Percentiles rank a stretch among this genome's conserved stretches.
Evolutionary conservation across 2,329 filamentous ascomycete species (phyloP).

Genomic region (Onygenales sp.): DNA sequence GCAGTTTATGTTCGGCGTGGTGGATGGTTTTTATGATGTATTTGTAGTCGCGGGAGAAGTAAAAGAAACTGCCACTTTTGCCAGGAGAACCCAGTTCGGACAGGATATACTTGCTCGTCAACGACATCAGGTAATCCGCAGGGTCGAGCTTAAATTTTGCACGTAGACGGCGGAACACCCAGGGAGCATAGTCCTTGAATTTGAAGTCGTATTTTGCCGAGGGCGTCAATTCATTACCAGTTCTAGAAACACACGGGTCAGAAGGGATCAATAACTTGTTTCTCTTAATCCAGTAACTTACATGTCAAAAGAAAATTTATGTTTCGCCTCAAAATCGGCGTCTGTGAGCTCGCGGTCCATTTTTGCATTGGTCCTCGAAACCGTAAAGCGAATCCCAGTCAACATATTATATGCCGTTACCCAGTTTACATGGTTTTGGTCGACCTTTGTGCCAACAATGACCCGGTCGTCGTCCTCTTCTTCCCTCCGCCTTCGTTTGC

Average conservation of each 20-base stretch:
- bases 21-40: conserved; percentile 99
- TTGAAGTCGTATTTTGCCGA: conserved; percentile 99
- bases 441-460: conserved; percentile 92
- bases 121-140: conserved; percentile 93
- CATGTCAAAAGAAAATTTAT: conserved; percentile 99
- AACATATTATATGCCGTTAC: conserved; percentile 99
- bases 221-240: conserved; percentile 91
- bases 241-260: conserved; percentile 46
- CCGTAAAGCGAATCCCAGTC: conserved; percentile 93
- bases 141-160: conserved; percentile 84
- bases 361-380: conserved; percentile 94
- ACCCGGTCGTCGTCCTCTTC: conserved; percentile 86
- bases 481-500: conserved; percentile 72
- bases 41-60: conserved; percentile 98
- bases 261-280: neutral
- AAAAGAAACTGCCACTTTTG: conserved; percentile 98
- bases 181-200: conserved; percentile 99
- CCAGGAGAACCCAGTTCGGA: conserved; percentile 94
- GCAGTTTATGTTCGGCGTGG: conserved; percentile 60
- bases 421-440: conserved; percentile 95
- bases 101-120: conserved; percentile 97
- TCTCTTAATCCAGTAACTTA: conserved; percentile 37
- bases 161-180: conserved; percentile 92
- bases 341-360: conserved; percentile 82
- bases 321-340: conserved; percentile 84